Conservation (phyloP, 2,329 filamentous ascomycete species). For the Metarhizium sp. region DNA sequence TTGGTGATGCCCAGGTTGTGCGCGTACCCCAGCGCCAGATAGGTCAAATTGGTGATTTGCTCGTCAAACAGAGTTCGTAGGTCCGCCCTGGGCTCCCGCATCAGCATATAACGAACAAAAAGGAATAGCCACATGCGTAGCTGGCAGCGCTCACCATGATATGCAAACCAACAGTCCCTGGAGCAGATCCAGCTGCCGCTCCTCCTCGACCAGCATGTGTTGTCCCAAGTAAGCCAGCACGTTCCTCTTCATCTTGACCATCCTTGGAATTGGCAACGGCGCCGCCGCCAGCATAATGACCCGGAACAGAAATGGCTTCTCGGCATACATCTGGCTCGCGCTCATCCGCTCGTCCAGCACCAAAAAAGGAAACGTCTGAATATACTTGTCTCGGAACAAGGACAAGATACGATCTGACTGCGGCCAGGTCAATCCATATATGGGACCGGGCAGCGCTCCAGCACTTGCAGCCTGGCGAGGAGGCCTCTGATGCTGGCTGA, state of each 20-base stretch:
- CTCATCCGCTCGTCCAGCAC: slow-evolving; percentile 19
- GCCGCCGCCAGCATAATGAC: slow-evolving; percentile 28
- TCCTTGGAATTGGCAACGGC: slow-evolving; percentile 15
- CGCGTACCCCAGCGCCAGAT: slow-evolving; percentile 30
- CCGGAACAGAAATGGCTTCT: slow-evolving; percentile 30
- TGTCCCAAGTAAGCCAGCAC: slow-evolving; percentile 27
- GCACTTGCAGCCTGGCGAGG: no score
- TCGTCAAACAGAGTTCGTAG: slow-evolving; percentile 24
- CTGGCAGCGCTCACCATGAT: slow-evolving; percentile 9
- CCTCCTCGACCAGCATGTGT: slow-evolving; percentile 30
- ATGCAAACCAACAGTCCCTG: slow-evolving; percentile 36
- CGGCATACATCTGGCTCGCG: slow-evolving; percentile 18
- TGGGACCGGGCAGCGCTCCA: slow-evolving; percentile 3
- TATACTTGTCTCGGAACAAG: slow-evolving; percentile 23
- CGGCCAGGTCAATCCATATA: slow-evolving; percentile 28
- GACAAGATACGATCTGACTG: slow-evolving; percentile 25
- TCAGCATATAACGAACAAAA: no score
- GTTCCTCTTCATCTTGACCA: slow-evolving; percentile 30
- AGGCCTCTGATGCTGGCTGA: no score
- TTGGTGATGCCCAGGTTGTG: slow-evolving; percentile 28
- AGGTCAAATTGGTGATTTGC: slow-evolving; percentile 26
- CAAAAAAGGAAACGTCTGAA: slow-evolving; percentile 29
- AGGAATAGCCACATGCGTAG: no score
- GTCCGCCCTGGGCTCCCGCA: slow-evolving; percentile 20
- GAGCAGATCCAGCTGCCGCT: slow-evolving; percentile 32